These are phyloP conservation scores for Monosporascus sp. DNA, from an alignment of 2,329 filamentous ascomycete species.

Conservation along the genomic window DNA sequence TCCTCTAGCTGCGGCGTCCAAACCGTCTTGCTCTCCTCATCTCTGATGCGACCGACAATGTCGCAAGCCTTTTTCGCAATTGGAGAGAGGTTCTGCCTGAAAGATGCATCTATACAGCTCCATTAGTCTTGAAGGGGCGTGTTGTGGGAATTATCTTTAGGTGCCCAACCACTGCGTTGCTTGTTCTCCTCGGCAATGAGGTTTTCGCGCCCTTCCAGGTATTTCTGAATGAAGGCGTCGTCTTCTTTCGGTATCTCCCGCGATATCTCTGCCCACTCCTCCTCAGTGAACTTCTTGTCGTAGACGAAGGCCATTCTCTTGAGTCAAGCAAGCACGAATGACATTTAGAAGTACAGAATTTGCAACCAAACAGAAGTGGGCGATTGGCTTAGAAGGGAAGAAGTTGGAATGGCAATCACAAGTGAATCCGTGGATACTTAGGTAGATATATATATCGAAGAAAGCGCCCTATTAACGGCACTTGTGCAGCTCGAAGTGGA, in stretches of 20 bases:
- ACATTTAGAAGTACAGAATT: too few species aligned
- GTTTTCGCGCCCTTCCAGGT: slow-evolving; percentile 67
- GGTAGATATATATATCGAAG: too few species aligned
- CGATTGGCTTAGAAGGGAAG: too few species aligned
- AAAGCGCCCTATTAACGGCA: too few species aligned
- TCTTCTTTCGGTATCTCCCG: slow-evolving; percentile 50
- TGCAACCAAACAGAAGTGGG: too few species aligned
- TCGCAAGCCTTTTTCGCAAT: slow-evolving; percentile 70
- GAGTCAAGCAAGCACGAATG: not conserved
- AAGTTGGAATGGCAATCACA: too few species aligned
- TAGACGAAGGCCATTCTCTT: not conserved
- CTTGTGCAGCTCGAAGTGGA: too few species aligned
- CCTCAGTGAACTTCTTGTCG: slow-evolving; percentile 32
- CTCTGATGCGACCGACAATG: slow-evolving; percentile 75
- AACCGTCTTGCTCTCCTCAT: slow-evolving; percentile 66
- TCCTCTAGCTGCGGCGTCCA: slow-evolving; percentile 75
- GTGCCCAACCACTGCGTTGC: slow-evolving; percentile 65
- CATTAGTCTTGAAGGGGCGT: too few species aligned
- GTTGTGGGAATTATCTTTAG: too few species aligned
- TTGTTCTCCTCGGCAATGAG: slow-evolving; percentile 78
- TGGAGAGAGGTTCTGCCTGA: slow-evolving; percentile 70
- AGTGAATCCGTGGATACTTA: too few species aligned
- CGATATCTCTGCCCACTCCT: slow-evolving; percentile 54
- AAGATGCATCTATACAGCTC: slow-evolving; percentile 52
- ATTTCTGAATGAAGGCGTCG: slow-evolving; percentile 78